Evolutionary conservation across 345 rosid species (phyloP), one percentile per base, ranked within the genome.

Genomic region (Eucalyptus marginata): DNA sequence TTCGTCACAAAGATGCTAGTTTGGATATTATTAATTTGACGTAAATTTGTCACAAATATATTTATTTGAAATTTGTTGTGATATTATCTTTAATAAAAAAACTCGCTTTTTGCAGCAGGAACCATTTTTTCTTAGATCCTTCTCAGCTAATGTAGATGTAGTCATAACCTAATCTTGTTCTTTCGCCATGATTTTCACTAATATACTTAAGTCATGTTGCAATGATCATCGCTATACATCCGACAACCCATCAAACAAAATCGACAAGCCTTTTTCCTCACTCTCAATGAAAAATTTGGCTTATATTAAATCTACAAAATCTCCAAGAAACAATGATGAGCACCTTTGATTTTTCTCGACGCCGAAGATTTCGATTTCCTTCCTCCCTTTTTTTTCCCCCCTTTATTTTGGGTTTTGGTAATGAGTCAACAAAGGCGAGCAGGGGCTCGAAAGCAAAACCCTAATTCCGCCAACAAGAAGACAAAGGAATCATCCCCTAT

Each of bases 21-120:
- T 52, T 52, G 2, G 0, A 52, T 52, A 8, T 52, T 52, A 52
- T 52, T 52, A 20, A 0, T 52, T 52, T 52, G 24, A 4, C 5
- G 0, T 52, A 52, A 52, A 52, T 20, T 2, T 7, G 0, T 52
- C 4, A 3, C 5, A 18, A 18, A 56, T 22, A 4, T 56, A 56
- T 24, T 9, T 10, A 5, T 56, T 56, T 56, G 12, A 1, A 22
- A 0, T 56, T 56, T 22, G 24, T 24, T 0, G 3, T 56, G 6
- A 2, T 56, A 24, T 22, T 24, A 56, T 22, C 6, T 56, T 4
- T 59, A 5, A 5, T 59, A 27, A 27, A 6, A 56, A 12, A 27
- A 62, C 31, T 27, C 33, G 0, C 4, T 5, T 29, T 6, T 12
- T 29, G 33, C 33, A 13, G 13, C 3, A 3, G 2, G 33, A 62